Conservation (phyloP, 192 early-diverging fungal species). For the Funneliformis geosporum region DNA sequence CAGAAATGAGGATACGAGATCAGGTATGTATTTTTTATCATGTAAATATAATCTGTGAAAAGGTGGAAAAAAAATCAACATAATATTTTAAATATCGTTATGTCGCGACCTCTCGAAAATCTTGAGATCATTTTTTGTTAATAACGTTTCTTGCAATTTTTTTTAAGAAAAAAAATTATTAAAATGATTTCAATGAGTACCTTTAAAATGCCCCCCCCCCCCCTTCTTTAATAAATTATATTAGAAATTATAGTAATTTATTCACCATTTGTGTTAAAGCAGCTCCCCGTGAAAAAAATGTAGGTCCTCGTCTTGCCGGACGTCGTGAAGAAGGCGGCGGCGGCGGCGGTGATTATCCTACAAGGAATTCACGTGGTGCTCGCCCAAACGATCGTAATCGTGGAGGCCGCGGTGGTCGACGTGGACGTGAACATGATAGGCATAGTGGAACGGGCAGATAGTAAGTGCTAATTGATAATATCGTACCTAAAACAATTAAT, state of each 20-base stretch:
- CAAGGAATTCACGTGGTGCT: constrained; percentile 48
- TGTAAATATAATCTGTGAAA: too few species aligned
- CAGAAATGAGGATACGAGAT: constrained; percentile 27
- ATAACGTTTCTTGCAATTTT: background rate
- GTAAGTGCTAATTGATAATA: constrained; percentile 34
- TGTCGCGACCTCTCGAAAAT: background rate
- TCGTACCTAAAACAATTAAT: background rate
- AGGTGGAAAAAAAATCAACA: background rate
- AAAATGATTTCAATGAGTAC: background rate
- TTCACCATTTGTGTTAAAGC: background rate
- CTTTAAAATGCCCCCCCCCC: too few species aligned
- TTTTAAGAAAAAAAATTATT: background rate
- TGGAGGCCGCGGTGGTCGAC: constrained; percentile 55
- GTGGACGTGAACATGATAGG: constrained; percentile 81
- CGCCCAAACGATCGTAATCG: constrained; percentile 49
- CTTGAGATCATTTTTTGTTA: background rate
- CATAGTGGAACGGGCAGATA: constrained; percentile 76
- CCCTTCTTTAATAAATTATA: background rate
- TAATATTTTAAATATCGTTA: background rate
- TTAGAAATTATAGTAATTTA: background rate
- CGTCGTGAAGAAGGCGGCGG: constrained; percentile 40
- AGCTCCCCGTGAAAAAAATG: constrained; percentile 30
- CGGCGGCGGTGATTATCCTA: constrained; percentile 45
- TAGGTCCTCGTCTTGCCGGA: constrained; percentile 30
- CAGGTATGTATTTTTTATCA: constrained; percentile 11